These are phyloP conservation scores for Macaranga tanarius DNA, from an alignment of 441 rosid species.

Conservation along the genomic window DNA sequence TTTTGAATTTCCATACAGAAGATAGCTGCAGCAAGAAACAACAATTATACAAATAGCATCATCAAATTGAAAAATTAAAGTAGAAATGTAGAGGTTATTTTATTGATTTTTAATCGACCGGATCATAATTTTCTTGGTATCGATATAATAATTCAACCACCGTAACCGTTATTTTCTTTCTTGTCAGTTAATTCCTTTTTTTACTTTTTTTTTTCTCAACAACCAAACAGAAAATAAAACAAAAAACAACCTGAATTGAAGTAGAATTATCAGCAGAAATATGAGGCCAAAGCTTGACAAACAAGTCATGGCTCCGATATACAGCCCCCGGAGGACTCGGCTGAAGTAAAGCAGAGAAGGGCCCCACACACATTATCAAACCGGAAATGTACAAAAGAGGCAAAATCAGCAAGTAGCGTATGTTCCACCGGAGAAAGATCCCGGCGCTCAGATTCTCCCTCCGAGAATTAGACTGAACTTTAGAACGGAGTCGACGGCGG, in stretches of 20 bases:
- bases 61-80: not conserved
- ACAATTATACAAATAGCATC: not conserved
- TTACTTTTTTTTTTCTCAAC: not conserved
- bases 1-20: constrained; percentile 75
- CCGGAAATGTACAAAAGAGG: constrained; percentile 68
- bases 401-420: constrained; percentile 56
- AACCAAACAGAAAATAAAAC: constrained; percentile 21
- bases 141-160: not conserved
- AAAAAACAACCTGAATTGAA: constrained; percentile 51
- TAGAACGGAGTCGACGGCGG: constrained; percentile 56
- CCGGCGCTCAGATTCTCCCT: constrained; percentile 35
- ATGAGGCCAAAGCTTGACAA: constrained; percentile 64
- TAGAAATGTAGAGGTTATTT: not conserved
- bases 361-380: constrained; percentile 76
- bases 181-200: not conserved
- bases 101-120: not conserved
- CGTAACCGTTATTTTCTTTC: not conserved
- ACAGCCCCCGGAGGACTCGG: constrained; percentile 61
- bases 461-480: constrained; percentile 46
- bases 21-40: constrained; percentile 49
- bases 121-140: constrained; percentile 2
- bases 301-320: constrained; percentile 74
- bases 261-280: constrained; percentile 67
- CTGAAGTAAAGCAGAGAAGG: constrained; percentile 59
- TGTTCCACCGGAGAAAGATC: constrained; percentile 52